A percentile compares a stretch with the other conserved stretches of the same genome.
Conservation (phyloP, 2,329 filamentous ascomycete species). For the Clonostachys solani region DNA sequence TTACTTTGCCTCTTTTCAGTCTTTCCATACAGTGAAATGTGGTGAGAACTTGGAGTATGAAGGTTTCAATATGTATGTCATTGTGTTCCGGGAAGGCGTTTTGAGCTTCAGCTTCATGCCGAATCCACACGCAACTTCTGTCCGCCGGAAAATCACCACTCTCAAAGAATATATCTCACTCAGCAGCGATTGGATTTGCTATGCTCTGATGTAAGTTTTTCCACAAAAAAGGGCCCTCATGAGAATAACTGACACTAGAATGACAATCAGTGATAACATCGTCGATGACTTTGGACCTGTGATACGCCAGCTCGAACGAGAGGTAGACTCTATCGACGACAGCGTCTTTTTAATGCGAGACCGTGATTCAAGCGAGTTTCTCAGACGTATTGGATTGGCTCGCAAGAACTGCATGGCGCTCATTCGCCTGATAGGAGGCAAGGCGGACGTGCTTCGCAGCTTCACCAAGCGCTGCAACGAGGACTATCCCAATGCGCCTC, state of each 20-base stretch:
- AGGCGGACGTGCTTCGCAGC: slow-evolving; percentile 96
- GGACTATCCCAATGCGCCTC: slow-evolving; percentile 90
- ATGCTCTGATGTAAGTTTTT: slow-evolving; percentile 74
- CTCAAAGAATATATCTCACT: slow-evolving; percentile 93
- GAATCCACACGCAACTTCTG: slow-evolving; percentile 82
- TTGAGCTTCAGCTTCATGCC: slow-evolving; percentile 90
- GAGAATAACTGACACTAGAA: slow-evolving; percentile 24
- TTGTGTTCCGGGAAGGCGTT: slow-evolving; percentile 93
- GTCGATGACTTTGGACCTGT: slow-evolving; percentile 92
- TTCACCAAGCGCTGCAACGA: slow-evolving; percentile 99
- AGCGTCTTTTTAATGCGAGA: slow-evolving; percentile 88
- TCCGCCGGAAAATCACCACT: slow-evolving; percentile 85
- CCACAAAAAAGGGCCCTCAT: no score
- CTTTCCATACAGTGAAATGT: slow-evolving; percentile 77
- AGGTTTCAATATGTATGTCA: slow-evolving; percentile 92
- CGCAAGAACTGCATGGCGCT: slow-evolving; percentile 94
- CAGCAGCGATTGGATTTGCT: slow-evolving; percentile 98
- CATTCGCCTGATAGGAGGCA: slow-evolving; percentile 88
- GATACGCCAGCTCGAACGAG: slow-evolving; percentile 79
- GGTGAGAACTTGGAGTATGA: slow-evolving; percentile 80
- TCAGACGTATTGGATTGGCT: slow-evolving; percentile 82
- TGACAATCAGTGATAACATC: slow-evolving; percentile 72
- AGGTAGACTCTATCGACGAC: slow-evolving; percentile 92
- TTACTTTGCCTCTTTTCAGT: slow-evolving; percentile 97
- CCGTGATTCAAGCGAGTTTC: slow-evolving; percentile 82